Percentiles rank a stretch among this genome's conserved stretches.
phyloP scores from a whole-genome alignment of 768 basidiomycete genomes.

The Lactifluus rugatus region DNA sequence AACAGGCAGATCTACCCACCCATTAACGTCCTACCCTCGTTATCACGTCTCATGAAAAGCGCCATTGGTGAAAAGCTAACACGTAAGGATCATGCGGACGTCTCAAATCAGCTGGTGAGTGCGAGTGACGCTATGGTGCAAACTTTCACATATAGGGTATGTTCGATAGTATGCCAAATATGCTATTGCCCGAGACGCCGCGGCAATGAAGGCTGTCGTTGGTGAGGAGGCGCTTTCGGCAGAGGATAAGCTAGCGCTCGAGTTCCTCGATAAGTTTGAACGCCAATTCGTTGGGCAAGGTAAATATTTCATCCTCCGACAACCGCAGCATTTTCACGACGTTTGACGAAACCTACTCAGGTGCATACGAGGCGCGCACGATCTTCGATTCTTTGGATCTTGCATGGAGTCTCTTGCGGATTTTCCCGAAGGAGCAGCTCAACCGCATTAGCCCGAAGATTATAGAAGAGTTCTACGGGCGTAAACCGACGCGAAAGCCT shows the following conservation, averaged over 20 bases:
- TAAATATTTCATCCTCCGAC: constrained; percentile 24
- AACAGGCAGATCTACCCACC: constrained; percentile 98
- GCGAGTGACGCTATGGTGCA: background rate
- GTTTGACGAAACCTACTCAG: constrained; percentile 31
- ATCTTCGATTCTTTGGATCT: constrained; percentile 97
- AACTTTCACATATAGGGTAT: constrained; percentile 17
- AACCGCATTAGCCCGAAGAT: constrained; percentile 98
- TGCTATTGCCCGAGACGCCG: constrained; percentile 94
- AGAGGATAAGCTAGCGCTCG: constrained; percentile 93
- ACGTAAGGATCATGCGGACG: constrained; percentile 97
- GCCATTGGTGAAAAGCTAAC: constrained; percentile 97
- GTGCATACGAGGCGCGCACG: constrained; percentile 88
- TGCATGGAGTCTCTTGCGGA: constrained; percentile 92
- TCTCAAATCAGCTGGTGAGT: constrained; percentile 93
- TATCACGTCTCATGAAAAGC: constrained; percentile 99
- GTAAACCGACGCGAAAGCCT: constrained; percentile 63
- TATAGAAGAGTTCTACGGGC: constrained; percentile 84
- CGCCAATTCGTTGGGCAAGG: constrained; percentile 96
- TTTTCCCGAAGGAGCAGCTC: constrained; percentile 97
- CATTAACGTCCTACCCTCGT: constrained; percentile 96
- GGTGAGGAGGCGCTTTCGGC: constrained; percentile 93
- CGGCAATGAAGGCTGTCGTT: constrained; percentile 98
- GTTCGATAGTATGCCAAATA: constrained; percentile 84
- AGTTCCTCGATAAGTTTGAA: constrained; percentile 98
- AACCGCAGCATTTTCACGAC: background rate